Evolutionary conservation across 257 asterid species (phyloP).

Genomic region (Jaltomata sinuosa): DNA sequence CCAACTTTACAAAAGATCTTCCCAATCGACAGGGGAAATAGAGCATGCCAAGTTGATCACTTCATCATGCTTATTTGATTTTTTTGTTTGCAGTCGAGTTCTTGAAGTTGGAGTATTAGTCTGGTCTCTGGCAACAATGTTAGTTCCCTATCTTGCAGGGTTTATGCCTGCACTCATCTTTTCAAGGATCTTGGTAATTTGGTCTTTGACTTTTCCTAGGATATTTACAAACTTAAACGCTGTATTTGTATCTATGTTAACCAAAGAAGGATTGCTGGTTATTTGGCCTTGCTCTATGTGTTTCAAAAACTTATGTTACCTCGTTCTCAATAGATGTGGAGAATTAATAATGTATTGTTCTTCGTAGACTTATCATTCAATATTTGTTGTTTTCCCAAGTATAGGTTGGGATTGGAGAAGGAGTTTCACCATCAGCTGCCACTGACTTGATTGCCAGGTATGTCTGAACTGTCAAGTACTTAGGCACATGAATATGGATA

Average conservation of each 20-base stretch:
- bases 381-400: not conserved
- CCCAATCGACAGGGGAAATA: not conserved
- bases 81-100: constrained; percentile 61
- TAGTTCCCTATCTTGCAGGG: constrained; percentile 80
- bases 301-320: not conserved
- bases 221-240: not conserved
- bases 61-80: not conserved
- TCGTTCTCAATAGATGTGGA: not conserved
- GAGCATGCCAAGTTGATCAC: not conserved
- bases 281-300: not conserved
- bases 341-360: not conserved
- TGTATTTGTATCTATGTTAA: not conserved
- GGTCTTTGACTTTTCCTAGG: not conserved
- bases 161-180: constrained; percentile 88
- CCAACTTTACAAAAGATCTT: not conserved
- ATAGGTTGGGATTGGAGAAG: constrained; percentile 99
- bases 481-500: constrained; percentile 13
- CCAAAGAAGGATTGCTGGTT: not conserved
- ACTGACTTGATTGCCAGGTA: constrained; percentile 98
- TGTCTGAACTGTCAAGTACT: constrained; percentile 16
- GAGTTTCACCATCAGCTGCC: constrained; percentile 98
- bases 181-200: constrained; percentile 74
- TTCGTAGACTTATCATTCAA: not conserved
- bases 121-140: constrained; percentile 88
- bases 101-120: constrained; percentile 73